A percentile compares a stretch with the other conserved stretches of the same genome.
Conservation (phyloP, 129 eudicot species). For the Logfia minima region DNA sequence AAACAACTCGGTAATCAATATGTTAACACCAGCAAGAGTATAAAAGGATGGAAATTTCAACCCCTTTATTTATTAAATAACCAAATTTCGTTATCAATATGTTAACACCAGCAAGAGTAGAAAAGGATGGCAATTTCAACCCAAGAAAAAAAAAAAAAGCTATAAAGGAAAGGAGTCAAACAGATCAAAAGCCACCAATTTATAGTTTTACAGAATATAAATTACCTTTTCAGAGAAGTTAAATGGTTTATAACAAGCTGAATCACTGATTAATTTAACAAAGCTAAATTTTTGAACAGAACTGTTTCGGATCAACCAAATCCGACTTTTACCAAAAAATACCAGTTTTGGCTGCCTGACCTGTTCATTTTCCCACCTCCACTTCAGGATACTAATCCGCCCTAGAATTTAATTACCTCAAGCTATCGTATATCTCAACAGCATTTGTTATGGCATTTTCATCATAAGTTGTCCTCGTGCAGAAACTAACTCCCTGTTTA, state of each 20-base stretch:
- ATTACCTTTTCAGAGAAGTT: background rate
- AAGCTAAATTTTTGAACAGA: too few species aligned
- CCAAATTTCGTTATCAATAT: background rate
- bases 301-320: too few species aligned
- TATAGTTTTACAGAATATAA: background rate
- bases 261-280: too few species aligned
- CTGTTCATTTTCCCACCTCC: background rate
- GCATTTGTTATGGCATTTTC: constrained; percentile 93
- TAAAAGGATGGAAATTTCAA: background rate
- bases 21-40: background rate
- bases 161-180: background rate
- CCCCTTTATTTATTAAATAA: too few species aligned
- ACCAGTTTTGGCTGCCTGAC: background rate
- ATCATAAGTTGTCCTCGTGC: constrained; percentile 78
- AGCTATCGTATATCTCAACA: constrained; percentile 65
- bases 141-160: background rate
- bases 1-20: constrained; percentile 2
- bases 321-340: too few species aligned
- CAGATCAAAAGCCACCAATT: background rate
- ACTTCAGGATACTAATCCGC: background rate
- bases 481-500: constrained; percentile 72
- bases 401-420: constrained; percentile 47
- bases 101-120: background rate
- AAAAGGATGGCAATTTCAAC: background rate
- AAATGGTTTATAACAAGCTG: background rate